These are phyloP conservation scores for Candida schatavii DNA, from an alignment of 805 yeast genomes.

Conservation along the genomic window DNA sequence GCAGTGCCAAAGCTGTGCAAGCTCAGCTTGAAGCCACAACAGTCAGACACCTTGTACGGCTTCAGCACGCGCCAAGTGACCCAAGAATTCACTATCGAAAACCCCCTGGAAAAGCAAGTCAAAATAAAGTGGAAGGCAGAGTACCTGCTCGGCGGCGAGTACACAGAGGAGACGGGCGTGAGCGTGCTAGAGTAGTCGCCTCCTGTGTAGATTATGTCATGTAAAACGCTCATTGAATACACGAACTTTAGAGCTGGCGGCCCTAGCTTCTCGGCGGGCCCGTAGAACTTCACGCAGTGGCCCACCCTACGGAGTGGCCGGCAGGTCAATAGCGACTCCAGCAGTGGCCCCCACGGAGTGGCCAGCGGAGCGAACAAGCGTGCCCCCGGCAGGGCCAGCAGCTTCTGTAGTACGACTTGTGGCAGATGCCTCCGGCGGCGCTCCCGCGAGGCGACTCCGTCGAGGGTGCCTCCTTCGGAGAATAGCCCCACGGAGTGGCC, in stretches of 20 bases:
- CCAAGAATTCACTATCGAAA: conserved; percentile 48
- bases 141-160: conserved; percentile 47
- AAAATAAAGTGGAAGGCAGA: conserved; percentile 77
- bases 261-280: not conserved
- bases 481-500: too few relatives aligned
- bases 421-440: too few relatives aligned
- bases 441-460: too few relatives aligned
- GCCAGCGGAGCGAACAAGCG: too few relatives aligned
- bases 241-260: not conserved
- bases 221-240: not conserved
- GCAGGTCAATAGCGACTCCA: too few relatives aligned
- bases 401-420: too few relatives aligned
- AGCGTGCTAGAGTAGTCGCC: conserved; percentile 17
- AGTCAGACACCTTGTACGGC: conserved; percentile 50
- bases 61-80: conserved; percentile 47
- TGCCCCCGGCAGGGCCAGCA: too few relatives aligned
- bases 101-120: conserved; percentile 34
- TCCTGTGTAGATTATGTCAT: not conserved
- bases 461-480: too few relatives aligned
- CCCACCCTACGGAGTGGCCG: too few relatives aligned
- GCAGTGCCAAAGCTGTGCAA: conserved; percentile 69
- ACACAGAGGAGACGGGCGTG: conserved; percentile 58
- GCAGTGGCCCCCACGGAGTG: not conserved
- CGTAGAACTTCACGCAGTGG: too few relatives aligned
- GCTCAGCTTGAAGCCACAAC: conserved; percentile 60